Evolutionary conservation across 306 rosid genomes (phyloP).

Genomic region (Cyamopsis tetragonoloba): DNA sequence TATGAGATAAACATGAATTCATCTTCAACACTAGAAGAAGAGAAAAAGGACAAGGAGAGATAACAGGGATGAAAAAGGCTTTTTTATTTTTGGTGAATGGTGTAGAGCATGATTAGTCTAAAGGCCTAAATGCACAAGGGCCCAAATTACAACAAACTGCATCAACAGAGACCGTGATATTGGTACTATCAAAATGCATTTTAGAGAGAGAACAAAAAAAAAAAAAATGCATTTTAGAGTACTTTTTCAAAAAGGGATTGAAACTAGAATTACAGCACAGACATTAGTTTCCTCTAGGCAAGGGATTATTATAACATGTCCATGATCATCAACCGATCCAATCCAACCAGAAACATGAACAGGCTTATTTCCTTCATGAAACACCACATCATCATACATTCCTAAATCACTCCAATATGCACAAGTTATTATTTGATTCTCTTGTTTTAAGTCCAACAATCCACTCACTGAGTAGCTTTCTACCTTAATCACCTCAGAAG

Average conservation of each 20-base stretch:
- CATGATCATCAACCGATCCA: constrained; percentile 31
- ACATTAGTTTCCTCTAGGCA: neutral
- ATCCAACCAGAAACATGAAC: constrained; percentile 39
- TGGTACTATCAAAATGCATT: too few species aligned
- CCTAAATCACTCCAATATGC: constrained; percentile 39
- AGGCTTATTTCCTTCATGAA: constrained; percentile 36
- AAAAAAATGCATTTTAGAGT: neutral
- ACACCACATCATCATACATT: constrained; percentile 23
- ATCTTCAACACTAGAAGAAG: too few species aligned
- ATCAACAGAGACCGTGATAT: too few species aligned
- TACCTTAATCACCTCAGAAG: constrained; percentile 7
- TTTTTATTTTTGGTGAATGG: too few species aligned
- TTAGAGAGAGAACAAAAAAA: too few species aligned
- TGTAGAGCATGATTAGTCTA: too few species aligned
- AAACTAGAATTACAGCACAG: constrained; percentile 17
- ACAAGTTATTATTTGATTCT: neutral
- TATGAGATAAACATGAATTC: too few species aligned
- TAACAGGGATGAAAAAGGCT: too few species aligned
- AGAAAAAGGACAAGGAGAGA: too few species aligned
- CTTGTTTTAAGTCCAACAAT: neutral
- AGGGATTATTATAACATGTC: constrained; percentile 34
- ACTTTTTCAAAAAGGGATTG: neutral
- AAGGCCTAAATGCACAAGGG: too few species aligned
- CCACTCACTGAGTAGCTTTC: constrained; percentile 14
- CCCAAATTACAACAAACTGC: too few species aligned